phyloP scores from a whole-genome alignment of 78 protist species.

The Speleostelium caveatum region DNA sequence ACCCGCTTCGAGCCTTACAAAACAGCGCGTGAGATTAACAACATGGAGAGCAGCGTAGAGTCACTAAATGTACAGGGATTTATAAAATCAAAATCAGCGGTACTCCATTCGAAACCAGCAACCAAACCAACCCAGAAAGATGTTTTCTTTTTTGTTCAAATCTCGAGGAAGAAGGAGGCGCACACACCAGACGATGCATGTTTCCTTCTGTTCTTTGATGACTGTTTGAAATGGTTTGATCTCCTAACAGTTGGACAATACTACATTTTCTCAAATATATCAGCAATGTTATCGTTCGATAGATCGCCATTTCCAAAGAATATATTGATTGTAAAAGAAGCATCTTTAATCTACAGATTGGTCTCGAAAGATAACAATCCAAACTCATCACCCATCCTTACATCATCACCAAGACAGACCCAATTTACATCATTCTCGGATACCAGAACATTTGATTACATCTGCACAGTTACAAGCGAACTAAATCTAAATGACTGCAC shows the following conservation, averaged over 20 bases:
- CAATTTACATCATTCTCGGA: too few relatives aligned
- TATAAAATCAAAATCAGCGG: conserved; percentile 31
- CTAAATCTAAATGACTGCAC: neutral
- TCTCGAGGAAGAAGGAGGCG: neutral
- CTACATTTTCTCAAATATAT: neutral
- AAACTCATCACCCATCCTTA: neutral
- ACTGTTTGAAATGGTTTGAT: conserved; percentile 31
- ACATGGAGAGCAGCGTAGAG: neutral
- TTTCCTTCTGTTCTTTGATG: conserved; percentile 26
- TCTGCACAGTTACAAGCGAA: conserved; percentile 12
- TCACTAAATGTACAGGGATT: neutral
- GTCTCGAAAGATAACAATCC: neutral
- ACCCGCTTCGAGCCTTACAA: neutral
- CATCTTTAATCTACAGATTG: neutral
- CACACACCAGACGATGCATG: neutral
- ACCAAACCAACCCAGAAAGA: neutral
- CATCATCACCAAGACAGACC: neutral
- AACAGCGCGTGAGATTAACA: neutral
- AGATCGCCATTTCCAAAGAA: neutral
- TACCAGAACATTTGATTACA: neutral
- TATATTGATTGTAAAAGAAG: neutral
- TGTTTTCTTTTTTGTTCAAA: conserved; percentile 22
- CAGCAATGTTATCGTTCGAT: neutral
- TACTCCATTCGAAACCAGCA: conserved; percentile 12
- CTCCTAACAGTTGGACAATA: conserved; percentile 8